Conservation (phyloP, 495 filamentous ascomycete species). For the Elasticomyces elasticus region DNA sequence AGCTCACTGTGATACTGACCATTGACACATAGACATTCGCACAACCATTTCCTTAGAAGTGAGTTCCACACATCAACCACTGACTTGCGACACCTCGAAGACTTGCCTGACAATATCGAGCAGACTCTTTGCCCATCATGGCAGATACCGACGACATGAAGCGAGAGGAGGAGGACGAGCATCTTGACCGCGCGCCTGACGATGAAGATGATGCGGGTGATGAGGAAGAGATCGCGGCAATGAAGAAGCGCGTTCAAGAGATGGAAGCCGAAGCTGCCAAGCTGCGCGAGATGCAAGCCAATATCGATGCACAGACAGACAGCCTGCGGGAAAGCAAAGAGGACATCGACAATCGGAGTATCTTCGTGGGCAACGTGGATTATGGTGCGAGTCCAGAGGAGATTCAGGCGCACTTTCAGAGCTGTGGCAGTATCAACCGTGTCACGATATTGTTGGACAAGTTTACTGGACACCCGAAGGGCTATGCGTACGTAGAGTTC, state of each 20-base stretch:
- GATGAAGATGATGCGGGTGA: slow-evolving; percentile 28
- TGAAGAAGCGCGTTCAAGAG: slow-evolving; percentile 96
- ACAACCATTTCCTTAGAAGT: neutral
- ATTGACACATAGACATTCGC: too few relatives aligned
- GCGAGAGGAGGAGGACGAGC: slow-evolving; percentile 43
- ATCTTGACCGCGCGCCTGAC: slow-evolving; percentile 33
- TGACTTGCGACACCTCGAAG: neutral
- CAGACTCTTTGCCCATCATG: slow-evolving; percentile 1
- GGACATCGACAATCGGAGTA: slow-evolving; percentile 87
- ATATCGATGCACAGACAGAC: slow-evolving; percentile 71
- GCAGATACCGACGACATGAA: slow-evolving; percentile 2
- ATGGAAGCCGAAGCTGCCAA: slow-evolving; percentile 98
- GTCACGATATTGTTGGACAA: slow-evolving; percentile 98
- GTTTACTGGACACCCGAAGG: slow-evolving; percentile 96
- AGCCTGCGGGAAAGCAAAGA: slow-evolving; percentile 86
- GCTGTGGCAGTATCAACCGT: slow-evolving; percentile 92
- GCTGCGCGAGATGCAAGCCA: slow-evolving; percentile 90
- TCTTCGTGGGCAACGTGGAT: slow-evolving; percentile 98
- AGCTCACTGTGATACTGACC: too few relatives aligned
- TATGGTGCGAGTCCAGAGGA: slow-evolving; percentile 97
- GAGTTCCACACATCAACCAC: too few relatives aligned
- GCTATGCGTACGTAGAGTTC: slow-evolving; percentile 99
- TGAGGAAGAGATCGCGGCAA: slow-evolving; percentile 82
- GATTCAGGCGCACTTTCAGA: slow-evolving; percentile 98
- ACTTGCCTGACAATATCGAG: neutral